Evolutionary conservation across 768 basidiomycete genomes (phyloP), one percentile per base, ranked within the genome.

Genomic region (Tricholoma saponaceum): DNA sequence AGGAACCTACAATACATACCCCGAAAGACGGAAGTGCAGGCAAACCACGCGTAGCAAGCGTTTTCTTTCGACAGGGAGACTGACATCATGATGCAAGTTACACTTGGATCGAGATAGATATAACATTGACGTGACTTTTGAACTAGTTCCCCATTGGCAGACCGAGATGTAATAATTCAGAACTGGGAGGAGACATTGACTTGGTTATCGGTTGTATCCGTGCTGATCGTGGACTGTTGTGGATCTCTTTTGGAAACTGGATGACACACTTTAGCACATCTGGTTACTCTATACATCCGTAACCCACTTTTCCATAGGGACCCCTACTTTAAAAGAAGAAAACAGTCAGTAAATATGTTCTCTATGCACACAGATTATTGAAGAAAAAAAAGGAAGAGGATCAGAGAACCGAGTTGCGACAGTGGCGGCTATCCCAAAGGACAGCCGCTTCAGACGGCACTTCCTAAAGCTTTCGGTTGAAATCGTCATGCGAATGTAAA

Each of bases 341-440:
- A 39, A 12, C 12, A 52, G 33, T 52, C 51, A 52, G 51, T 16
- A 41, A 54, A 33, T 50, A 43, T 46, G 43, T 26, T 49, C 16
- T n/a, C n/a, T n/a, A 4, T 3, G 13, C 30, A 53, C 47, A 18
- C 28, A 51, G 20, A 53, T 47, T 23, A 28, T n/a, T 54, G 59
- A 52, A 26, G 33, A 53, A 54, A 61, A 49, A 16, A n/a, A 52
- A 65, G 50, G 62, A 64, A 56, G 64, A 64, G 61, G 56, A 72
- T 81, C 80, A 81, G 79, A 79, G 79, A 80, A 79, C 80, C 80
- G 77, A 71, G 74, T 71, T 62, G 76, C 79, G 78, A 79, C 79
- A 54, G 63, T 62, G 72, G 74, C 72, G 69, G 65, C 69, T 68
- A 70, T 64, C 66, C n/a, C 62, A 50, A 52, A 47, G 62, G 69